phyloP scores from a whole-genome alignment of 306 rosid genomes.

The Hylodesmum podocarpum region DNA sequence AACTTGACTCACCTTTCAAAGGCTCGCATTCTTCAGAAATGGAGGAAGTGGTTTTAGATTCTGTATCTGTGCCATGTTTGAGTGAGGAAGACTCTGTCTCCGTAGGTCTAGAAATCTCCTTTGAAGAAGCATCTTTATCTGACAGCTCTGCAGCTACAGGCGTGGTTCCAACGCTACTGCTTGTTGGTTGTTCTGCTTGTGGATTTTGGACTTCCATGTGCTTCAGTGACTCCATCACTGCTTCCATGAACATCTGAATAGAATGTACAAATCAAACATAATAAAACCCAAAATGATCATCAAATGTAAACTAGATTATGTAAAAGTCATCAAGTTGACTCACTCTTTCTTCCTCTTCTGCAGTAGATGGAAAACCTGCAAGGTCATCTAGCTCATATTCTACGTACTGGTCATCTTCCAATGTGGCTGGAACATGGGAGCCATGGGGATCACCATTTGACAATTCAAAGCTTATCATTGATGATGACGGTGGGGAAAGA shows the following conservation, averaged over 20 bases:
- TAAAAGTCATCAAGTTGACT: constrained; percentile 37
- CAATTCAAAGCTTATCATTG: constrained; percentile 93
- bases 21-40: constrained; percentile 33
- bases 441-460: constrained; percentile 71
- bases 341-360: constrained; percentile 94
- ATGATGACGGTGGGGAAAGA: constrained; percentile 62
- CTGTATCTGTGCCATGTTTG: constrained; percentile 35
- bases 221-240: constrained; percentile 76
- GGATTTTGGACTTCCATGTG: constrained; percentile 57
- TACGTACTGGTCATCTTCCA: constrained; percentile 81
- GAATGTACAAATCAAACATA: constrained; percentile 22
- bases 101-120: constrained; percentile 27
- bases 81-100: constrained; percentile 37
- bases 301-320: neutral
- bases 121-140: constrained; percentile 42
- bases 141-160: constrained; percentile 21
- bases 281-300: neutral
- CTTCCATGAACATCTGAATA: constrained; percentile 93
- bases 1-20: constrained; percentile 40
- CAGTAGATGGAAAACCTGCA: constrained; percentile 81
- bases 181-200: constrained; percentile 43
- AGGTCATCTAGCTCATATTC: constrained; percentile 89
- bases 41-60: constrained; percentile 46
- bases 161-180: constrained; percentile 30
- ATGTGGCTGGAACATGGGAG: constrained; percentile 62